Conservation (phyloP, 1,284 basidiomycete species). For the Ustilago shanxiensis region DNA sequence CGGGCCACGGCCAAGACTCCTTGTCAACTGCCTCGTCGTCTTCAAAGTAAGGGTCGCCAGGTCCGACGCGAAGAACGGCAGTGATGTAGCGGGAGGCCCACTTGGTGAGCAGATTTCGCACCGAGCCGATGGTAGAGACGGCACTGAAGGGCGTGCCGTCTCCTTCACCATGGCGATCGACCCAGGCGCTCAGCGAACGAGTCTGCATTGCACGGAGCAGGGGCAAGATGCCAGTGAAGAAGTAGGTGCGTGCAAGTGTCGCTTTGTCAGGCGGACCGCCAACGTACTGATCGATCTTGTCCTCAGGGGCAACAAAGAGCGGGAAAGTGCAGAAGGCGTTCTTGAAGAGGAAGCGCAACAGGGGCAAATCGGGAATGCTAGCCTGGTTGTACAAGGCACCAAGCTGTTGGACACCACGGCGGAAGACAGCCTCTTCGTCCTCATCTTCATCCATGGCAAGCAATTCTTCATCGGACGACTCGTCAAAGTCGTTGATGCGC, state of each 20-base stretch:
- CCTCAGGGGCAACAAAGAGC: constrained; percentile 62
- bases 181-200: constrained; percentile 59
- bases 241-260: constrained; percentile 57
- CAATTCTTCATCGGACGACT: constrained; percentile 52
- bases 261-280: constrained; percentile 57
- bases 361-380: constrained; percentile 55
- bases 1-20: constrained; percentile 57
- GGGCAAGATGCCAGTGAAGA: constrained; percentile 57
- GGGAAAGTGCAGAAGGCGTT: constrained; percentile 65
- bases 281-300: constrained; percentile 43
- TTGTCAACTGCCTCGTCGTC: constrained; percentile 45
- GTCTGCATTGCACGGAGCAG: constrained; percentile 59
- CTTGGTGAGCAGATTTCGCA: constrained; percentile 49
- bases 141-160: constrained; percentile 63
- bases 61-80: constrained; percentile 57
- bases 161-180: constrained; percentile 65
- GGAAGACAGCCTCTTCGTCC: constrained; percentile 65
- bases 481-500: constrained; percentile 60
- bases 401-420: constrained; percentile 49
- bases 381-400: constrained; percentile 39
- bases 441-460: constrained; percentile 49
- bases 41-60: constrained; percentile 56
- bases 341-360: constrained; percentile 64
- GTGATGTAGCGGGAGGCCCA: constrained; percentile 60
- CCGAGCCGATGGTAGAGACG: constrained; percentile 42